Conservation (phyloP, 345 rosid genomes). For the Schrenkiella parvula region DNA sequence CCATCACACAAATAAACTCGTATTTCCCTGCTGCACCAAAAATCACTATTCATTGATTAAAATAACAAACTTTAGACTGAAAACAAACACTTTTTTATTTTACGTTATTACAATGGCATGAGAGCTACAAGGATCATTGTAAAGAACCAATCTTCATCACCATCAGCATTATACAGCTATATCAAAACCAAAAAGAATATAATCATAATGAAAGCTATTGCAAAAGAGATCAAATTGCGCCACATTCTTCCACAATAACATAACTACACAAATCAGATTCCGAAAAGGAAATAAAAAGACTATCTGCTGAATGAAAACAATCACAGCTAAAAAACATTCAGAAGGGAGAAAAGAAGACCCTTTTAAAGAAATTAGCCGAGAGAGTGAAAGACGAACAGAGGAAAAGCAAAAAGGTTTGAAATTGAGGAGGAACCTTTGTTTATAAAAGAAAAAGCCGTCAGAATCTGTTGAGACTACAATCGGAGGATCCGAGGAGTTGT, state of each 20-base stretch:
- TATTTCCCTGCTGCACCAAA: background rate
- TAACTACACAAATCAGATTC: background rate
- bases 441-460: constrained; percentile 15
- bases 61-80: constrained; percentile 9
- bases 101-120: background rate
- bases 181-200: background rate
- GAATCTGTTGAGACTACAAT: constrained; percentile 42
- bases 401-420: constrained; percentile 1
- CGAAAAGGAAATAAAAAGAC: background rate
- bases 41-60: constrained; percentile 25
- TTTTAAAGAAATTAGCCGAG: background rate
- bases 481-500: constrained; percentile 55
- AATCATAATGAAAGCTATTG: background rate
- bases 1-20: constrained; percentile 47
- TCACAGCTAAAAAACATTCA: background rate
- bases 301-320: background rate
- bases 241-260: constrained; percentile 14
- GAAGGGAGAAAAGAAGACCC: too few species aligned
- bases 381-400: constrained; percentile 5
- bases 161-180: constrained; percentile 5
- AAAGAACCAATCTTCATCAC: background rate
- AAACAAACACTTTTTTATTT: background rate
- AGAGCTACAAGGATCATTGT: background rate
- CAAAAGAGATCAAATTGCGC: constrained; percentile 8
- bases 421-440: background rate